phyloP scores from a whole-genome alignment of 192 early-diverging fungal genomes.

The Backusella australiensis region DNA sequence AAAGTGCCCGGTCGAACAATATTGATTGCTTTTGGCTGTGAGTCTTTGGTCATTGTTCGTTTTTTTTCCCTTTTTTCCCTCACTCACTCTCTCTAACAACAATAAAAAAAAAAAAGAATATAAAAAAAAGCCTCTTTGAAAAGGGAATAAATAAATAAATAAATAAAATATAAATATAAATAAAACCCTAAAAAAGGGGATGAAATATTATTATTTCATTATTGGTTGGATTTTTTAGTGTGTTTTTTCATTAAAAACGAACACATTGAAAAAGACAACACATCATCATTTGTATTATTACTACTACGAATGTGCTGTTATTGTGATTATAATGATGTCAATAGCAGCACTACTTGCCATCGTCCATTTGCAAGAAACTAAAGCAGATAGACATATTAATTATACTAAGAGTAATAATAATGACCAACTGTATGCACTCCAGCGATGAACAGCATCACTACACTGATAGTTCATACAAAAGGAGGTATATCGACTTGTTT shows the following conservation, averaged over 20 bases:
- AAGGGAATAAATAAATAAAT: background rate
- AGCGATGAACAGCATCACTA: no score
- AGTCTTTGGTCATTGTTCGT: background rate
- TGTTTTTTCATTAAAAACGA: no score
- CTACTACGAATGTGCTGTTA: no score
- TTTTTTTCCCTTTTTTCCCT: background rate
- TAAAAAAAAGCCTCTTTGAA: background rate
- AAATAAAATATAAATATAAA: background rate
- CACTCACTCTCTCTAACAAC: background rate
- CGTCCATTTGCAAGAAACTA: no score
- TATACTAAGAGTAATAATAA: no score
- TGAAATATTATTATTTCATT: background rate
- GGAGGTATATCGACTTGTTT: background rate
- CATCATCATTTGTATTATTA: no score
- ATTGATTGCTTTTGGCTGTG: conserved; percentile 14
- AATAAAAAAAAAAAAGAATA: background rate
- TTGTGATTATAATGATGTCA: no score
- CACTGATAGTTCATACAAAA: no score
- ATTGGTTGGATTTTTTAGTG: background rate
- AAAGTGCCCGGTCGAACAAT: conserved; percentile 1
- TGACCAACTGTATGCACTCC: no score
- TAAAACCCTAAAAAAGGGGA: background rate
- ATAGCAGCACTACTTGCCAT: no score
- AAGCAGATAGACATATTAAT: no score
- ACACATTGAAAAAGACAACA: background rate